Conservation (phyloP, 192 early-diverging fungal genomes). For the Dimargaris cristalligena region DNA sequence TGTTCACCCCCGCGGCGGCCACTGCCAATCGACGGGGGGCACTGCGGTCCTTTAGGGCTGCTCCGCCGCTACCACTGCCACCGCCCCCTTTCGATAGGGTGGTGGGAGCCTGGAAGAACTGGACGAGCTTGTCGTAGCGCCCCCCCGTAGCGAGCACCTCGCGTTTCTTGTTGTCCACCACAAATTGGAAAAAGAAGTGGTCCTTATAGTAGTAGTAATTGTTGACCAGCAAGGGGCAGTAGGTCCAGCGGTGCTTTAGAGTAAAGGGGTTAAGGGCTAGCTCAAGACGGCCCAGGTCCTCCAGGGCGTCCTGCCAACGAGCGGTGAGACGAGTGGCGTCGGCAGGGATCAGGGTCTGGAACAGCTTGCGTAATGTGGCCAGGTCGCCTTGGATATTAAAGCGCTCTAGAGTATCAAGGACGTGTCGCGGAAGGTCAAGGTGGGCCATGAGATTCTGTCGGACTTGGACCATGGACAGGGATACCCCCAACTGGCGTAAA, state of each 20-base stretch:
- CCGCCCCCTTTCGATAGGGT: conserved; percentile 22
- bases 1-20: conserved; percentile 64
- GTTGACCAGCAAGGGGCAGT: conserved; percentile 41
- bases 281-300: conserved; percentile 18
- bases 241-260: conserved; percentile 8
- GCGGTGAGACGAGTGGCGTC: conserved; percentile 16
- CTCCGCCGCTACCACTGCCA: conserved; percentile 19
- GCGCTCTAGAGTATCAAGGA: conserved; percentile 42
- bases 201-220: conserved; percentile 38
- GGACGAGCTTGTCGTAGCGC: conserved; percentile 45
- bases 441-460: conserved; percentile 42
- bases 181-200: conserved; percentile 46
- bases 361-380: conserved; percentile 18
- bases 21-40: too few species aligned
- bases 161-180: conserved; percentile 18
- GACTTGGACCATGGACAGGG: conserved; percentile 32
- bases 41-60: too few species aligned
- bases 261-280: conserved; percentile 1
- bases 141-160: conserved; percentile 56
- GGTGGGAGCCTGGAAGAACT: conserved; percentile 26
- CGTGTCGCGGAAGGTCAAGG: conserved; percentile 34
- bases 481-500: conserved; percentile 41
- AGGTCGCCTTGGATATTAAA: conserved; percentile 42
- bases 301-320: conserved; percentile 13
- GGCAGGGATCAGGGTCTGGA: conserved; percentile 21